A percentile compares a stretch with the other conserved stretches of the same genome.
phyloP scores from a whole-genome alignment of 1,284 basidiomycete genomes.

The Malassezia cuniculi region DNA sequence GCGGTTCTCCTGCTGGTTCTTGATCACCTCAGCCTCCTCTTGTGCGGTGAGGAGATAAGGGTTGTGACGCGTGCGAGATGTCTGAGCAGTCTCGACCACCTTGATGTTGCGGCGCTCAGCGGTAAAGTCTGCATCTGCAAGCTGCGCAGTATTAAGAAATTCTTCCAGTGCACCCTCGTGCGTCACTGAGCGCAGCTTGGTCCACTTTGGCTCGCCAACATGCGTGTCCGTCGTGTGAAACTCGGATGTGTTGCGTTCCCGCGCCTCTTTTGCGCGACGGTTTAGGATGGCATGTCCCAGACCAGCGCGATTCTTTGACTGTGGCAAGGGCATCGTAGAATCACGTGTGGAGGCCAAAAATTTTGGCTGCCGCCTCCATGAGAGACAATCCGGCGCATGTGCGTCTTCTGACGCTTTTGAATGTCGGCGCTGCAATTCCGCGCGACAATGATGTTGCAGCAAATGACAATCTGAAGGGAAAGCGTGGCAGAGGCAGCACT shows the following conservation, averaged over 20 bases:
- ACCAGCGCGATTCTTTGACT: slow-evolving; percentile 42
- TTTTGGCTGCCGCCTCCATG: neutral
- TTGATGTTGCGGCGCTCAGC: slow-evolving; percentile 86
- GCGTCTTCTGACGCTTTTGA: slow-evolving; percentile 74
- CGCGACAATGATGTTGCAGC: slow-evolving; percentile 5
- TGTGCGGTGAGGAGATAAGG: slow-evolving; percentile 73
- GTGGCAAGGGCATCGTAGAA: slow-evolving; percentile 26
- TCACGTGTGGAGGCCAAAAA: slow-evolving; percentile 13
- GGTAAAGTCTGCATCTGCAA: slow-evolving; percentile 93
- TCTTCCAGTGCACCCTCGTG: slow-evolving; percentile 92
- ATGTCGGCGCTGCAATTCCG: slow-evolving; percentile 61
- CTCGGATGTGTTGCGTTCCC: slow-evolving; percentile 24
- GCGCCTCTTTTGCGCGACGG: slow-evolving; percentile 33
- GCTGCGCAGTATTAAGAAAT: slow-evolving; percentile 83
- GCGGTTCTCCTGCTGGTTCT: slow-evolving; percentile 35
- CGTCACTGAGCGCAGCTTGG: slow-evolving; percentile 71
- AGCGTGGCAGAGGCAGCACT: neutral
- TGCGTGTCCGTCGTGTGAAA: slow-evolving; percentile 46
- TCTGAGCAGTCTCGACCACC: slow-evolving; percentile 59
- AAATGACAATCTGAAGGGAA: neutral
- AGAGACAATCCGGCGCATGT: slow-evolving; percentile 18
- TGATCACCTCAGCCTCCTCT: slow-evolving; percentile 58
- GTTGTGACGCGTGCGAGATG: slow-evolving; percentile 50
- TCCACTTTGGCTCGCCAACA: slow-evolving; percentile 35
- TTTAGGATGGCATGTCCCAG: slow-evolving; percentile 41